Conservation (phyloP, 2,329 filamentous ascomycete genomes). For the Calonectria montana region DNA sequence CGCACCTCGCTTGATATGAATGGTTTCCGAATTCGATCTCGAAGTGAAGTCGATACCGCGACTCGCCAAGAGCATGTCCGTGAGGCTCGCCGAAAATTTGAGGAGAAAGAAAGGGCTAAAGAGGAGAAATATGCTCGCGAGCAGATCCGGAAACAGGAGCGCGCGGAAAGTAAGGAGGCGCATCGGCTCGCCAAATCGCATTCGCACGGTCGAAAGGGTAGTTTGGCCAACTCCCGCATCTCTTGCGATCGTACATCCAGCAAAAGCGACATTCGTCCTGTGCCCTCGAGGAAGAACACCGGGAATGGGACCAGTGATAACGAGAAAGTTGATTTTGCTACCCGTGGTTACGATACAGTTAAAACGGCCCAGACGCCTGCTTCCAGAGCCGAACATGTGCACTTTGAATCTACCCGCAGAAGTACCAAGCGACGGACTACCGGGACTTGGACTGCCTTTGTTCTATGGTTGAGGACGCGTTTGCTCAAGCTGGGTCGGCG, state of each 20-base stretch:
- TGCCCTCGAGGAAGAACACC: slow-evolving; percentile 44
- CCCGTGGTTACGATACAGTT: slow-evolving; percentile 59
- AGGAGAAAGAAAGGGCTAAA: slow-evolving; percentile 70
- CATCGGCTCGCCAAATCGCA: slow-evolving; percentile 61
- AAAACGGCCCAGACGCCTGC: slow-evolving; percentile 43
- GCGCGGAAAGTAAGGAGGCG: slow-evolving; percentile 67
- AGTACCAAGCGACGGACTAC: slow-evolving; percentile 70
- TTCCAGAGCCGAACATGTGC: slow-evolving; percentile 54
- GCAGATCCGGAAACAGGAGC: slow-evolving; percentile 68
- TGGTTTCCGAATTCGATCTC: slow-evolving; percentile 69
- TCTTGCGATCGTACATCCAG: slow-evolving; percentile 48
- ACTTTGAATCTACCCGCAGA: slow-evolving; percentile 56
- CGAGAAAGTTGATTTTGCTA: slow-evolving; percentile 59
- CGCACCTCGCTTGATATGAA: slow-evolving; percentile 68
- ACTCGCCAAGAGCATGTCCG: slow-evolving; percentile 68
- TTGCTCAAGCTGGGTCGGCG: slow-evolving; percentile 55
- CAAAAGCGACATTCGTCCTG: slow-evolving; percentile 44
- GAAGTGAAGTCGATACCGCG: slow-evolving; percentile 68
- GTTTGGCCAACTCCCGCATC: slow-evolving; percentile 46
- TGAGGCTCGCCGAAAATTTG: slow-evolving; percentile 71
- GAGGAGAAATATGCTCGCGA: slow-evolving; percentile 72
- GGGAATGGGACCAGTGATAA: slow-evolving; percentile 34
- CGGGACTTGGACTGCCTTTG: slow-evolving; percentile 71
- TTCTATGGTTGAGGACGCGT: slow-evolving; percentile 72
- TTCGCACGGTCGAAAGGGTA: slow-evolving; percentile 55